Base-by-base conservation (phyloP, 306 rosid genomes). In the Corylus heterophylla region DNA sequence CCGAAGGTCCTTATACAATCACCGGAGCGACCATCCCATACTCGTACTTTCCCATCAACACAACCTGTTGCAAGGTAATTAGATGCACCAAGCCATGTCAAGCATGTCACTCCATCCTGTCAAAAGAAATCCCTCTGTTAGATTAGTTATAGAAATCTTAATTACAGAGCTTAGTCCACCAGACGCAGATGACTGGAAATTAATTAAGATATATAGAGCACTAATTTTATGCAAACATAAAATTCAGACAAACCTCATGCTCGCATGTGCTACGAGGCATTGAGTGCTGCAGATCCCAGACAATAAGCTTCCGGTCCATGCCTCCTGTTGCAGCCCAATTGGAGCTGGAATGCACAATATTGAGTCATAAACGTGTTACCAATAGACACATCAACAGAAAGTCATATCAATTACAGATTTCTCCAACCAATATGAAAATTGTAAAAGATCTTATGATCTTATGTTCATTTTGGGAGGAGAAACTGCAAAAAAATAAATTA, bases 241-340 rank as follows among this genome's bases (percentile, higher is more conserved):
- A 73, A 78, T 35, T 35, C 69, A 7, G 81, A 83, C 89, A 64
- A 42, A 95, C 99, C 98, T 95, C 96, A 20, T 93, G 99, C 45
- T 93, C 87, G 73, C 96, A 89, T 4, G 76, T 90, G 70, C 83
- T 76, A 67, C 98, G 96, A 51, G 94, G 78, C 11, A 74, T 49
- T 0, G 93, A 89, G 73, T 89, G 93, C 80, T 86, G 94, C 73
- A 95, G 47, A 81, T 95, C 98, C 99, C 98, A 93, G 67, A 95
- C 87, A 45, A 85, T 50, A 61, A 95, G 88, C 81, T 86, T 91
- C 8, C 75, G 58, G 84, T 95, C 99, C 98, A 95, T 79, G 77
- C 98, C 63, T 55, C 99, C 99, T 71, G 90, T 83, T 61, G 94
- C 97, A 16, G 88, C 97, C 99, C 96, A 93, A 10, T 86, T 79